Base-by-base conservation (phyloP, 1,139 yeast genomes). In the Meyerozyma carpophila region DNA sequence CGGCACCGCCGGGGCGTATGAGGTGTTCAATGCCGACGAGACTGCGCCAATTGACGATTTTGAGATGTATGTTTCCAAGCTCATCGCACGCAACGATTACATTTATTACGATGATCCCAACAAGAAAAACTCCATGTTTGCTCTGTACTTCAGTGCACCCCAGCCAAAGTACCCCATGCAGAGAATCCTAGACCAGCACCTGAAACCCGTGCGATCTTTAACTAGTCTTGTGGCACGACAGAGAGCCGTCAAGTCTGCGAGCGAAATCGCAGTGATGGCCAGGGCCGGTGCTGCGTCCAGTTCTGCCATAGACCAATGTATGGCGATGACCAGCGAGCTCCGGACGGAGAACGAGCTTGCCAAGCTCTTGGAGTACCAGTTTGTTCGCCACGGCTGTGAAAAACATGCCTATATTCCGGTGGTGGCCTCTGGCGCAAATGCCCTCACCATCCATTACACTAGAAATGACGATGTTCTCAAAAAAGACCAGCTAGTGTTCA, bases 321-420 rank as follows among this genome's bases (percentile, higher is more conserved):
- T 83, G 58, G 83, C 86, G 4, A 68, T 69, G 48, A 76, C 79
- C 32, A 32, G 50, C 5, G 76, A 76, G 1, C 78, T 91, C 54
- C 63, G 67, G 41, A 79, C 84, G 7, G 99, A 94, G 61, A 79
- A 85, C 56, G 81, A 89, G 2, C 68, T 93, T 41, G 87, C 85
- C 20, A 79, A 95, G n/a, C 90, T 72, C 57, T 68, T 94, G 47
- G 96, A 91, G 49, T 88, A 88, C 61, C 78, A 83, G 55, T 91
- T 93, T 62, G 79, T 86, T 8, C 73, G 79, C 41, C 89, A 91
- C 25, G 98, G 98, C 0, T 90, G 97, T 62, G 95, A 89, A 50
- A 80, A 80, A 49, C 80, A 85, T 38, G 98, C 97, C 0, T 94
- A 94, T 58, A 79, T 91, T 27, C 98, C 99, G 0, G 99, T 94